Base-by-base conservation (phyloP, 352 stramenopile genomes). In the Pythium coloratum region DNA sequence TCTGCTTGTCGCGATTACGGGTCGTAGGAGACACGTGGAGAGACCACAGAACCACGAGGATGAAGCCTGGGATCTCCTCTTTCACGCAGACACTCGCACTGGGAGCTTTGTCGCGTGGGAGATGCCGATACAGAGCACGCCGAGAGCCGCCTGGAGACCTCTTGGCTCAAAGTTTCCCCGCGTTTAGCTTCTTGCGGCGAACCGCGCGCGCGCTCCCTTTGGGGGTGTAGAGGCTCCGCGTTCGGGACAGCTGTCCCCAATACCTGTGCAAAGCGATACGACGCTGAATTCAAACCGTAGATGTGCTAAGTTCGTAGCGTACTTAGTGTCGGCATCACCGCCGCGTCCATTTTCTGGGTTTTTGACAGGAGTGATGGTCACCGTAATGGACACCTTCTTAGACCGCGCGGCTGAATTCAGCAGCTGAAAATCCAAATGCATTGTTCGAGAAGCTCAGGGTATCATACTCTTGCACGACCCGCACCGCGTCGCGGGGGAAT, bases 51-150 rank as follows among this genome's bases (percentile, higher is more conserved):
- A 24, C 33, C 58, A 54, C 50, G 51, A 62, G 57, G 32, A 34
- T 51, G 32, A 55, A 66, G 64, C 53, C 33, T 44, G 56, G 18
- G 58, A 66, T 66, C 36, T 57, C 28, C 53, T 65, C 64, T 71
- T 38, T 62, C 57, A n/a, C 38, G 12, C 2, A 59, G 50, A 44
- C 9, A 26, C 36, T 33, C 16, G 32, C n/a, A 24, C 33, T 5
- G 34, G 46, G 12, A 2, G n/a, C 12, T 46, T 47, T 6, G 28
- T 42, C 30, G 30, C 32, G 12, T 28, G 16, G 6, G 12, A 20
- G 53, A 16, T 46, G 53, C n/a, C 53, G 30, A 59, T 59, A 59
- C 6, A 28, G 33, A 59, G 53, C 30, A 16, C 53, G 53, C 53
- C 49, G 33, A 12, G 28, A 20, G 5, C 32, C n/a, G 53, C 20